These are phyloP conservation scores for Penicillium arizonense DNA, from an alignment of 495 filamentous ascomycete species.

Conservation along the genomic window DNA sequence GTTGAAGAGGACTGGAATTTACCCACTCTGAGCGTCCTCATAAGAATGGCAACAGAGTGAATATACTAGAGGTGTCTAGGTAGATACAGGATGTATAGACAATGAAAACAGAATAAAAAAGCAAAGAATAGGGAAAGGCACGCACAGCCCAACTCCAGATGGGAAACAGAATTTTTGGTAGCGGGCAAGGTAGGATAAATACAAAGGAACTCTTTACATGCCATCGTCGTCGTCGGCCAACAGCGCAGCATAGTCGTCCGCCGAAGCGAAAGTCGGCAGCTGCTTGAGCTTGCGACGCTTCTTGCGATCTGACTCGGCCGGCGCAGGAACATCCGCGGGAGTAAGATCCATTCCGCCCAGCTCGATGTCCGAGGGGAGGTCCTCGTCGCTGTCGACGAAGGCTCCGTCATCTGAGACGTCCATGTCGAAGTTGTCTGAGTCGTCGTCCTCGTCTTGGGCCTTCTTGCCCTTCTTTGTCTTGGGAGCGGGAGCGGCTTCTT, in stretches of 20 bases:
- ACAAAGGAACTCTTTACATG: slow-evolving; percentile 27
- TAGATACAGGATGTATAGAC: not conserved
- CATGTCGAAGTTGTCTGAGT: slow-evolving; percentile 51
- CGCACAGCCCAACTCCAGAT: slow-evolving; percentile 6
- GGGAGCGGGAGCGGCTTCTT: slow-evolving; percentile 20
- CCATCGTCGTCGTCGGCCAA: slow-evolving; percentile 72
- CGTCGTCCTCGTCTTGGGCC: slow-evolving; percentile 41
- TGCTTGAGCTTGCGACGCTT: slow-evolving; percentile 82
- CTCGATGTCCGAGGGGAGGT: slow-evolving; percentile 54
- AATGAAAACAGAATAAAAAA: not conserved
- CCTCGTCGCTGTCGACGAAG: slow-evolving; percentile 53
- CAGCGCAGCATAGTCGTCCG: slow-evolving; percentile 89
- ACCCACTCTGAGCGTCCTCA: too few relatives aligned
- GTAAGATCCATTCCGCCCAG: slow-evolving; percentile 33
- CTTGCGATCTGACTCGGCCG: slow-evolving; percentile 49
- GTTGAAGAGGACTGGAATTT: too few relatives aligned
- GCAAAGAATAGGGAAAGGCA: not conserved
- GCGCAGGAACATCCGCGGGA: slow-evolving; percentile 39
- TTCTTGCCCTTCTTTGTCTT: slow-evolving; percentile 40
- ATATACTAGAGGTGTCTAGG: too few relatives aligned
- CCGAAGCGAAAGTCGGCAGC: slow-evolving; percentile 87
- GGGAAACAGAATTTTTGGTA: slow-evolving; percentile 14
- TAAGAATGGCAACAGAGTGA: too few relatives aligned
- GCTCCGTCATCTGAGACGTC: slow-evolving; percentile 53
- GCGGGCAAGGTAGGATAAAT: slow-evolving; percentile 1